These are phyloP conservation scores for Neopestalotiopsis sp. DNA, from an alignment of 2,329 filamentous ascomycete species.

Conservation along the genomic window DNA sequence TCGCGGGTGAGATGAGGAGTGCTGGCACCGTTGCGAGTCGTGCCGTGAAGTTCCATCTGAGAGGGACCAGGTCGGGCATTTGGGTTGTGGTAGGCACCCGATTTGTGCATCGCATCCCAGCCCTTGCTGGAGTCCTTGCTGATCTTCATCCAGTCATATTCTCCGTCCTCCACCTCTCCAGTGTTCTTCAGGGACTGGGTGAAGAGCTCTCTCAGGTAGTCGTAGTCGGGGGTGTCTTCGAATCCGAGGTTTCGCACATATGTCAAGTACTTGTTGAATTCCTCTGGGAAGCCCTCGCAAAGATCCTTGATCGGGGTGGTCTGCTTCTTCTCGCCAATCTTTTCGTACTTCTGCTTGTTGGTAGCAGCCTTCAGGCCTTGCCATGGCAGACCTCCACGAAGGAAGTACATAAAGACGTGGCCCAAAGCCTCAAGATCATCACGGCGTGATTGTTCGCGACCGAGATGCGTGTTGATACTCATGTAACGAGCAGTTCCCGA, in stretches of 20 bases:
- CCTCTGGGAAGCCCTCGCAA: slow-evolving; percentile 93
- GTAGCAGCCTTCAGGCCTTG: slow-evolving; percentile 76
- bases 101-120: slow-evolving; percentile 83
- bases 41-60: slow-evolving; percentile 82
- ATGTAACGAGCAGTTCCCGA: slow-evolving; percentile 98
- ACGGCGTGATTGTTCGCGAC: slow-evolving; percentile 92
- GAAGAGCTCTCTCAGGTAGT: slow-evolving; percentile 95
- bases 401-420: slow-evolving; percentile 78
- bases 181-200: slow-evolving; percentile 94
- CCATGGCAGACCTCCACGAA: slow-evolving; percentile 74
- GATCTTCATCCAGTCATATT: slow-evolving; percentile 99
- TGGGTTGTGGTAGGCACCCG: slow-evolving; percentile 72
- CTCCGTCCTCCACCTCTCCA: slow-evolving; percentile 93
- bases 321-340: slow-evolving; percentile 99
- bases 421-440: slow-evolving; percentile 92
- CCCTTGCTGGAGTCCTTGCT: slow-evolving; percentile 84
- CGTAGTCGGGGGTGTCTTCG: slow-evolving; percentile 97
- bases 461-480: slow-evolving; percentile 99
- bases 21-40: slow-evolving; percentile 69
- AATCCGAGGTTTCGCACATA: slow-evolving; percentile 98
- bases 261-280: slow-evolving; percentile 96
- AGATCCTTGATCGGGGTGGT: slow-evolving; percentile 96
- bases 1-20: slow-evolving; percentile 76
- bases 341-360: slow-evolving; percentile 98
- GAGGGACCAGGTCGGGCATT: slow-evolving; percentile 82